A percentile compares a stretch with the other conserved stretches of the same genome.
These are phyloP conservation scores for Limonium bicolor DNA, from an alignment of 148 eudicot species.

Conservation along the genomic window DNA sequence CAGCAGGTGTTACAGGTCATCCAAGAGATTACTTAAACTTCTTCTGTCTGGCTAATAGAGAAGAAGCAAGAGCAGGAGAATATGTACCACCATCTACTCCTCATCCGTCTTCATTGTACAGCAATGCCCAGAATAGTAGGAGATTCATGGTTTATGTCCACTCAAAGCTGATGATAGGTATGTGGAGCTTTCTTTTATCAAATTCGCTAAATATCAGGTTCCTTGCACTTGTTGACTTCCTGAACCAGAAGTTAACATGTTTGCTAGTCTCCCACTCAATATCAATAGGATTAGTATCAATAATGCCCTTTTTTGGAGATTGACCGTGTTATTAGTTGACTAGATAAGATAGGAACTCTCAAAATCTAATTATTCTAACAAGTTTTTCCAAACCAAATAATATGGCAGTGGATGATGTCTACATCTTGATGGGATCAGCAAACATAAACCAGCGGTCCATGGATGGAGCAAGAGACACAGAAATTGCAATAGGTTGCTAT, in stretches of 20 bases:
- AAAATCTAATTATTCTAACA: neutral
- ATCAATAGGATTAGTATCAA: too few relatives aligned
- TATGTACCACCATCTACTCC: constrained; percentile 61
- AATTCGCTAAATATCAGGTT: neutral
- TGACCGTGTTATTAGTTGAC: too few relatives aligned
- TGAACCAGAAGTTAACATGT: too few relatives aligned
- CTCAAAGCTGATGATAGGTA: constrained; percentile 97
- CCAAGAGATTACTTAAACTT: constrained; percentile 82
- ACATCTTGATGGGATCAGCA: constrained; percentile 79
- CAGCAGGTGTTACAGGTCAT: constrained; percentile 33
- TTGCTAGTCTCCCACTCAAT: too few relatives aligned
- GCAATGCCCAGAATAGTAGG: constrained; percentile 63
- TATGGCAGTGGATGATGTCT: constrained; percentile 70
- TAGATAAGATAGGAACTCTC: neutral
- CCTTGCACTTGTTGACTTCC: neutral
- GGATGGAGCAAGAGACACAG: constrained; percentile 93
- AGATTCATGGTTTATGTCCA: constrained; percentile 95
- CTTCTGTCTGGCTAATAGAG: constrained; percentile 93
- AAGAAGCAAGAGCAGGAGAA: constrained; percentile 41
- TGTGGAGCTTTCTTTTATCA: neutral
- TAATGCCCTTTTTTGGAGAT: too few relatives aligned
- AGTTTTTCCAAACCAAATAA: neutral
- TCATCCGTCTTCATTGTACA: constrained; percentile 51
- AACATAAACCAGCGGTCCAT: constrained; percentile 87
- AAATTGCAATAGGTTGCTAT: constrained; percentile 89